Conservation (phyloP, 108 stramenopile species). For the Cyclostephanos tholiformis region DNA sequence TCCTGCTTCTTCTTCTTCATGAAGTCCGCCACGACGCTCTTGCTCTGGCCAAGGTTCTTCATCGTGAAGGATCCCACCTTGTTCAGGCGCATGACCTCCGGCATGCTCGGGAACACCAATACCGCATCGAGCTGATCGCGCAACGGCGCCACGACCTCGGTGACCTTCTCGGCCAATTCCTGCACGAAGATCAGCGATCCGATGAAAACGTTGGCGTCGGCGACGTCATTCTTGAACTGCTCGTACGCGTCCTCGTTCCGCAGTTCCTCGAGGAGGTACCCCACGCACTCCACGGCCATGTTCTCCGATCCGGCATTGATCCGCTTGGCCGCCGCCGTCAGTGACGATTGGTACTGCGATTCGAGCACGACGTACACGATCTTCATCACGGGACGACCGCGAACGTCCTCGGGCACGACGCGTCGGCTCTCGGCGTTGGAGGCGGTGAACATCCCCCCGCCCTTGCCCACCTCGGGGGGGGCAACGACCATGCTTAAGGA, state of each 20-base stretch:
- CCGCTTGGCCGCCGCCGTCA: conserved; percentile 93
- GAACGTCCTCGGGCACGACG: conserved; percentile 81
- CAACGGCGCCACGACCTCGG: conserved; percentile 86
- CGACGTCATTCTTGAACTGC: conserved; percentile 93
- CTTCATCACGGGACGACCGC: conserved; percentile 83
- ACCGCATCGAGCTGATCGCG: conserved; percentile 92
- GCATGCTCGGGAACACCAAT: conserved; percentile 95
- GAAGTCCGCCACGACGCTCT: conserved; percentile 94
- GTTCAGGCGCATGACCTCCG: conserved; percentile 97
- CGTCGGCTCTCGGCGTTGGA: conserved; percentile 89
- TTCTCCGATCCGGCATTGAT: conserved; percentile 94
- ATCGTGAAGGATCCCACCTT: conserved; percentile 96
- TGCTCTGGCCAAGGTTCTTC: conserved; percentile 95
- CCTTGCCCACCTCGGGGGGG: conserved; percentile 53
- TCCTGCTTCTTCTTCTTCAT: conserved; percentile 99
- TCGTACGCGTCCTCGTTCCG: conserved; percentile 86
- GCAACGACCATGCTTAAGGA: conserved; percentile 71
- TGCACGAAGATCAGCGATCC: conserved; percentile 97
- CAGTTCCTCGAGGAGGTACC: conserved; percentile 94
- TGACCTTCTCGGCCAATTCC: conserved; percentile 96
- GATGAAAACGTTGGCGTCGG: conserved; percentile 93
- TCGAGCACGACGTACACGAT: conserved; percentile 98
- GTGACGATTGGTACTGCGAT: conserved; percentile 94
- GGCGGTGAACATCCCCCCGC: conserved; percentile 86
- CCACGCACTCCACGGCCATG: conserved; percentile 96